phyloP scores from a whole-genome alignment of 2,329 filamentous ascomycete species.

The Fusarium nodosum region DNA sequence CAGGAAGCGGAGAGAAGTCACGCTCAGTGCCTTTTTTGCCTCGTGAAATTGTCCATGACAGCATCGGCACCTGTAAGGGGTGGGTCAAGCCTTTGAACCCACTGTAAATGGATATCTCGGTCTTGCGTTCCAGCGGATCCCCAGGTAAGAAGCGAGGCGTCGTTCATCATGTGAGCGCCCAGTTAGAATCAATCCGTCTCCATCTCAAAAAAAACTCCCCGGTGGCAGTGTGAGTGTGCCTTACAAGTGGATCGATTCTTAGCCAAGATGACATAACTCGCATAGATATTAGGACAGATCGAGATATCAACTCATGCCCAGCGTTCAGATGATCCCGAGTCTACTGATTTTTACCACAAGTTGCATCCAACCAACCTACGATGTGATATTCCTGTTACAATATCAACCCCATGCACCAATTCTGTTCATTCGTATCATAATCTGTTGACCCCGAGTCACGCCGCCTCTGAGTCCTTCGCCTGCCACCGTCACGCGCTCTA shows the following conservation, averaged over 20 bases:
- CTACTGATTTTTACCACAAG: background rate
- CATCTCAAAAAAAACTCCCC: constrained; percentile 10
- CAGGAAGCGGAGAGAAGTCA: constrained; percentile 38
- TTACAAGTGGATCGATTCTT: constrained; percentile 34
- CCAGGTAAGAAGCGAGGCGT: constrained; percentile 1
- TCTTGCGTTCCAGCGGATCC: constrained; percentile 28
- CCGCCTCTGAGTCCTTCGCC: constrained; percentile 29
- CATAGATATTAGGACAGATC: constrained; percentile 9
- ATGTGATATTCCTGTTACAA: background rate
- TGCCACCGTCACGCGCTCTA: constrained; percentile 41
- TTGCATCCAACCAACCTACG: background rate
- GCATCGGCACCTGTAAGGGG: constrained; percentile 34
- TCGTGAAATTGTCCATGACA: constrained; percentile 43
- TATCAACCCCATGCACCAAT: constrained; percentile 19
- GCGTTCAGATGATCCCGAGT: constrained; percentile 29
- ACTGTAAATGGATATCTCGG: constrained; percentile 36
- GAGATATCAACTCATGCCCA: constrained; percentile 36
- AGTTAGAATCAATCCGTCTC: constrained; percentile 7
- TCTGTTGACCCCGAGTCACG: constrained; percentile 41
- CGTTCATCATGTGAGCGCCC: constrained; percentile 7
- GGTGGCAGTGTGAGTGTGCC: constrained; percentile 27
- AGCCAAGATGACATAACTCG: constrained; percentile 13
- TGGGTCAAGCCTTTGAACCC: constrained; percentile 17
- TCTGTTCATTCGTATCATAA: constrained; percentile 29
- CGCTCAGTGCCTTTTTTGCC: constrained; percentile 18